A percentile compares a stretch with the other conserved stretches of the same genome.
Evolutionary conservation across 2,329 filamentous ascomycete species (phyloP).

Genomic region (Aspergillus sp.): DNA sequence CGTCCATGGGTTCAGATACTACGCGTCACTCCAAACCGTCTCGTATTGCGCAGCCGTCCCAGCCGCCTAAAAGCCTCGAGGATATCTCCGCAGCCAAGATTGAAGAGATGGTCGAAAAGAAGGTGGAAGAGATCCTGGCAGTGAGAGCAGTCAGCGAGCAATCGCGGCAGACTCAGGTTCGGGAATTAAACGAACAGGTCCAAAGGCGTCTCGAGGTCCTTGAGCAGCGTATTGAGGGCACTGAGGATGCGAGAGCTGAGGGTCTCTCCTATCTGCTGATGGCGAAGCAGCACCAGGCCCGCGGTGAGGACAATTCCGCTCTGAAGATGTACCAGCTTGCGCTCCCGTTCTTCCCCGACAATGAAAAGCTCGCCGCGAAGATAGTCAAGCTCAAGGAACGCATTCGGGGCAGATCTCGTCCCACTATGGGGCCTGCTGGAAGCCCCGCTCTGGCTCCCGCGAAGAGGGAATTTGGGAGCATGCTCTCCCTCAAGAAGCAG

Average conservation of each 20-base stretch:
- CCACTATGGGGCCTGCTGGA: slow-evolving; percentile 13
- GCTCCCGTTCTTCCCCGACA: slow-evolving; percentile 78
- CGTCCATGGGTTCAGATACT: slow-evolving; percentile 35
- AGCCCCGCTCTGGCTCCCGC: slow-evolving; percentile 16
- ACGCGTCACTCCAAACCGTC: slow-evolving; percentile 48
- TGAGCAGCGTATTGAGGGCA: slow-evolving; percentile 78
- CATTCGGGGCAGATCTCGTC: slow-evolving; percentile 32
- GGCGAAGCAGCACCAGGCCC: slow-evolving; percentile 84
- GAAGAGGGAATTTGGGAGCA: slow-evolving; percentile 28
- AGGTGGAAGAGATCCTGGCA: slow-evolving; percentile 84
- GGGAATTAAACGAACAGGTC: slow-evolving; percentile 70
- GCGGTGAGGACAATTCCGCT: slow-evolving; percentile 73
- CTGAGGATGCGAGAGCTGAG: slow-evolving; percentile 73
- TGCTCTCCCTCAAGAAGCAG: slow-evolving; percentile 32
- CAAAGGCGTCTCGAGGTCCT: slow-evolving; percentile 78
- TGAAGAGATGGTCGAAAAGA: slow-evolving; percentile 87
- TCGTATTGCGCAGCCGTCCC: slow-evolving; percentile 25
- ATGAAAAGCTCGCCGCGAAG: slow-evolving; percentile 67
- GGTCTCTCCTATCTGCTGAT: slow-evolving; percentile 84
- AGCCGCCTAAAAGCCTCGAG: slow-evolving; percentile 42
- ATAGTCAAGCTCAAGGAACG: slow-evolving; percentile 54
- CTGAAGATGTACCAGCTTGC: slow-evolving; percentile 85
- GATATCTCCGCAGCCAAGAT: slow-evolving; percentile 70
- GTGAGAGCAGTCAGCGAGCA: slow-evolving; percentile 63
- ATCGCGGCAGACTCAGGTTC: slow-evolving; percentile 41